Conservation (phyloP, 2,329 filamentous ascomycete species). For the Cladosporium velox region DNA sequence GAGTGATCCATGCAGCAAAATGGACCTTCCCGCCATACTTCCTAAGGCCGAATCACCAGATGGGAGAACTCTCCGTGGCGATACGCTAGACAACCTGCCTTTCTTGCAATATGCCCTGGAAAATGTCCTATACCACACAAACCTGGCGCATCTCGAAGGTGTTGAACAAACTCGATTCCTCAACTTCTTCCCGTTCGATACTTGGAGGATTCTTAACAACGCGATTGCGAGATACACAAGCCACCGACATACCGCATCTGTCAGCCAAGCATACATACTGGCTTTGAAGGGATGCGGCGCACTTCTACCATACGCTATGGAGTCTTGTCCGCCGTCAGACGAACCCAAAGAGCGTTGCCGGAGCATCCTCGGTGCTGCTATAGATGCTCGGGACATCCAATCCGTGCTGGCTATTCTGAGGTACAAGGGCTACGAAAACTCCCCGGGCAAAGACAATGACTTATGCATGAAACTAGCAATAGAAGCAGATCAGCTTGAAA, state of each 20-base stretch:
- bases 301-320: neutral
- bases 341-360: neutral
- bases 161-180: neutral
- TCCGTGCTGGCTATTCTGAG: neutral
- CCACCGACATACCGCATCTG: neutral
- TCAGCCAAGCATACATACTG: neutral
- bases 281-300: neutral
- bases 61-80: neutral
- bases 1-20: neutral
- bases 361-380: neutral
- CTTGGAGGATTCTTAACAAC: neutral
- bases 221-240: neutral
- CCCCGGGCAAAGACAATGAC: neutral
- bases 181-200: neutral
- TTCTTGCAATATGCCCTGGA: neutral
- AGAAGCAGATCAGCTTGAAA: neutral
- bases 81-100: neutral
- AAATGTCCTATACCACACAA: neutral
- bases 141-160: neutral
- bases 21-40: neutral
- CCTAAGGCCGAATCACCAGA: neutral
- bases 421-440: neutral
- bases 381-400: neutral
- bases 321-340: neutral
- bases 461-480: neutral